A percentile compares a stretch with the other conserved stretches of the same genome.
Evolutionary conservation across 1,284 basidiomycete species (phyloP).

Genomic region (Coniferiporia weirii): DNA sequence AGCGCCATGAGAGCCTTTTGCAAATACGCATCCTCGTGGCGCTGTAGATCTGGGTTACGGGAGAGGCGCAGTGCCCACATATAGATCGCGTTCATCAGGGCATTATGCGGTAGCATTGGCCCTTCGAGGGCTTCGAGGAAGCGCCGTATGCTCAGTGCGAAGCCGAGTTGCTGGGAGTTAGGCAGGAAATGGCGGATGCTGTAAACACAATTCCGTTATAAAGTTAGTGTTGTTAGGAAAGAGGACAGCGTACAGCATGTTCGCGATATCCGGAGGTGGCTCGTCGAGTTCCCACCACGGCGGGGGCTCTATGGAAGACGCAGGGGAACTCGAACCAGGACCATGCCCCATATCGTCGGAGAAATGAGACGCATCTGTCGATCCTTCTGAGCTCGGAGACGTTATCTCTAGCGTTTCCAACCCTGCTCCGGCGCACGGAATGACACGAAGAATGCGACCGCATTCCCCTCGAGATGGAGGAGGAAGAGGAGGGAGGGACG

Average conservation of each 20-base stretch:
- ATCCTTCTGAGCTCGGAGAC: no score
- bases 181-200: constrained; percentile 23
- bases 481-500: no score
- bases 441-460: no score
- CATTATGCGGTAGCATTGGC: constrained; percentile 40
- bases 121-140: constrained; percentile 24
- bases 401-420: no score
- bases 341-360: no score
- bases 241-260: constrained; percentile 19
- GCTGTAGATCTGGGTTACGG: constrained; percentile 21
- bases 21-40: constrained; percentile 35
- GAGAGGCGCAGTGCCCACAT: constrained; percentile 44
- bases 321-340: no score
- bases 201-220: neutral
- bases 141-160: constrained; percentile 31
- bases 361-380: no score
- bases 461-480: no score
- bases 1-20: constrained; percentile 39
- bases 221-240: neutral
- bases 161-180: constrained; percentile 26
- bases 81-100: constrained; percentile 43
- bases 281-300: constrained; percentile 20
- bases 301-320: no score
- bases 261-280: constrained; percentile 18
- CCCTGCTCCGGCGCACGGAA: no score